Percentiles rank a stretch among this genome's conserved stretches.
These are phyloP conservation scores for Colletotrichum camelliae DNA, from an alignment of 2,329 filamentous ascomycete species.

Conservation along the genomic window DNA sequence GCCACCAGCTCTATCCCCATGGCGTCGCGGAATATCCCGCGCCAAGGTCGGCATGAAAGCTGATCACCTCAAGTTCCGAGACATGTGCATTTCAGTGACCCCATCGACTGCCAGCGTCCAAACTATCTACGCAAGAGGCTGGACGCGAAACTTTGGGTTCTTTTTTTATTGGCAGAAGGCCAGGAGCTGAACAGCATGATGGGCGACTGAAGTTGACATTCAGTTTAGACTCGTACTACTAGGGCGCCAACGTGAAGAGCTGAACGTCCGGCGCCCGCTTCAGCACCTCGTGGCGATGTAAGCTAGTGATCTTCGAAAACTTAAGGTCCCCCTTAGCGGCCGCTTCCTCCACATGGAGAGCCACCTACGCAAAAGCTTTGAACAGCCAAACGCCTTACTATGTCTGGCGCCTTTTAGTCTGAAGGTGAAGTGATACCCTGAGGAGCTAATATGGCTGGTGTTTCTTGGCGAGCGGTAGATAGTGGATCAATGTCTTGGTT, in stretches of 20 bases:
- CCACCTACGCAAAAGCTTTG: not conserved
- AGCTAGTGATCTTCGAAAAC: not conserved
- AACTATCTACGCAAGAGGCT: not conserved
- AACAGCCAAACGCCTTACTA: not conserved
- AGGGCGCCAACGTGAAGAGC: not conserved
- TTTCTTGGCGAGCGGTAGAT: not conserved
- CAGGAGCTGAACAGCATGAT: not conserved
- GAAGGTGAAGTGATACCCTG: not conserved
- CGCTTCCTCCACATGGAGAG: not conserved
- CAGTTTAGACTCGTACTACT: not conserved
- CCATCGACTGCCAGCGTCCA: not conserved
- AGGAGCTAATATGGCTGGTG: not conserved
- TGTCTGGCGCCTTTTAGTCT: not conserved
- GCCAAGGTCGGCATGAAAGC: not conserved
- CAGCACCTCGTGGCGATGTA: not conserved
- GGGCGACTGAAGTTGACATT: not conserved
- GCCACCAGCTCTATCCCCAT: not conserved
- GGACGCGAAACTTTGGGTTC: not conserved
- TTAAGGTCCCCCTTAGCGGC: not conserved
- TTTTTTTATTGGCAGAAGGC: not conserved
- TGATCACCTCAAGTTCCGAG: not conserved
- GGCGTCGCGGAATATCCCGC: not conserved
- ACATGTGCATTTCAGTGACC: not conserved
- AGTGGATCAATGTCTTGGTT: not conserved
- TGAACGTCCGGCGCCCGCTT: not conserved